Evolutionary conservation across 2,329 filamentous ascomycete genomes (phyloP), one percentile per base, ranked within the genome.

Genomic region (Ophiostoma sp.): DNA sequence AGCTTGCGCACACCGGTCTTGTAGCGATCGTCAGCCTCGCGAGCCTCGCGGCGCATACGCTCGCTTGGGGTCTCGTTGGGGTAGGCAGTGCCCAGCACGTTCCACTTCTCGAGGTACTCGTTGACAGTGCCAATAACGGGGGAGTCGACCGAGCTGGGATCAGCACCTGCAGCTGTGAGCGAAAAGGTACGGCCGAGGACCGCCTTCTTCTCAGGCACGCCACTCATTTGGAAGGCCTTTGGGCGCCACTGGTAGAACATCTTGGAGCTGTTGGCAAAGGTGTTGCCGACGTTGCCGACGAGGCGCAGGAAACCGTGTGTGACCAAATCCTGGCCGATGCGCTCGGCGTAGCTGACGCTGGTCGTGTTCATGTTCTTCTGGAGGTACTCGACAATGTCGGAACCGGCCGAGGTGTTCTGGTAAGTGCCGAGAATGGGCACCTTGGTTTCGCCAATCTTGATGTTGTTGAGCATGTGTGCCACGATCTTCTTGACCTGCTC

Each of bases 171-270:
- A 68, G 89, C 79, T 4, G 63, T 42, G 68, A 89, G 79, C 3
- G 93, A 95, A 70, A 92, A 90, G 6, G 91, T 90, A 70, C 93
- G 87, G 72, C 85, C 84, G 65, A 94, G 76, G 44, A 87, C 77
- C 69, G 85, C 83, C 82, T 93, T 96, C 84, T 92, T 97, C 77
- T 97, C 94, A 0, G 92, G 93, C 67, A 97, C 83, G 36, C 93
- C 94, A 40, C 92, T 89, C 68, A 95, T 78, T 76, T 96, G 89
- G 80, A 98, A 99, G 5, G 91, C 89, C 80, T 92, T 96, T 7
- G 93, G 87, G 67, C 92, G 89, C 95, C 95, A 99, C 78, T 99
- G 95, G 78, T 99, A 99, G 77, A 91, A 94, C 87, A 98, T 90
- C 79, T 90, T 92, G 72, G 93, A 97, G 82, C 93, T 98, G 80